phyloP scores from a whole-genome alignment of 2,329 filamentous ascomycete species.

The Trichophyton equinum region DNA sequence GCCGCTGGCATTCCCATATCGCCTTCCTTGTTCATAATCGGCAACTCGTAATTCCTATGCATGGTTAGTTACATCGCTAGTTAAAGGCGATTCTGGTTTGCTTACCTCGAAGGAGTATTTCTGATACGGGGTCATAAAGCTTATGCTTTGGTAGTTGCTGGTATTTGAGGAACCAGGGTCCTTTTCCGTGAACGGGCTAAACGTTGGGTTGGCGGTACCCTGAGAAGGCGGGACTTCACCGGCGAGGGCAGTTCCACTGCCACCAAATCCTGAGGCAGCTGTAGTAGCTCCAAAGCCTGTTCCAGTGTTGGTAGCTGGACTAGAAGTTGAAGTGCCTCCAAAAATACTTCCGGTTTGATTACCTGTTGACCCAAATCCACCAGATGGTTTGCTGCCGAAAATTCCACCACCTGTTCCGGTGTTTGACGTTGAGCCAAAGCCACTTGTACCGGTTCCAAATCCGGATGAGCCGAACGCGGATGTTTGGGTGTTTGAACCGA shows the following conservation, averaged over 20 bases:
- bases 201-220: constrained; percentile 36
- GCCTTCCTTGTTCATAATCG: constrained; percentile 79
- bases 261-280: constrained; percentile 24
- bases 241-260: constrained; percentile 32
- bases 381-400: constrained; percentile 9
- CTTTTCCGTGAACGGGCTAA: constrained; percentile 35
- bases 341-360: constrained; percentile 9
- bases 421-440: constrained; percentile 5
- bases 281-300: constrained; percentile 20
- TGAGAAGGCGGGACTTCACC: constrained; percentile 30
- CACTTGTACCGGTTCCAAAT: constrained; percentile 10
- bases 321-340: constrained; percentile 8
- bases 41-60: constrained; percentile 58
- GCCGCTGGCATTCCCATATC: constrained; percentile 69
- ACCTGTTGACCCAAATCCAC: constrained; percentile 11
- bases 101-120: constrained; percentile 71
- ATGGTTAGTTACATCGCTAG: background rate
- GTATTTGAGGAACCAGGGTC: constrained; percentile 28
- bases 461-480: constrained; percentile 10
- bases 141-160: constrained; percentile 38
- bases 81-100: background rate
- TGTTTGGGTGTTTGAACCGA: constrained; percentile 11
- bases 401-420: constrained; percentile 16
- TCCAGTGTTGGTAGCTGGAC: constrained; percentile 11
- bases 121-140: constrained; percentile 40